Base-by-base conservation (phyloP, 2,329 filamentous ascomycete genomes). In the Ophiostoma sp. region DNA sequence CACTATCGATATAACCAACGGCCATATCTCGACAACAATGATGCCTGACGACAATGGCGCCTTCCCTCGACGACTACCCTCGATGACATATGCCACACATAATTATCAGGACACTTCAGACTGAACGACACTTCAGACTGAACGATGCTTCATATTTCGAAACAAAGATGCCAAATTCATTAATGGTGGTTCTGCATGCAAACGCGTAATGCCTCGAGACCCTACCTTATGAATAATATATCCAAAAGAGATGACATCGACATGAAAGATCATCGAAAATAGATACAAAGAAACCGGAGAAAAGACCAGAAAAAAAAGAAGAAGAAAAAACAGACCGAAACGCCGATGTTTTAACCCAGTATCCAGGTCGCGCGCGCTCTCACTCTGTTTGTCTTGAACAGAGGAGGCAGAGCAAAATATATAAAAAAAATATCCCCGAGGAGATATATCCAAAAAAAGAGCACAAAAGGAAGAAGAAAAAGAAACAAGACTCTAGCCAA, bases 261-360 rank as follows among this genome's bases (percentile, higher is more conserved):
- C 42, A 25, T n/a, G 45, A 64, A 42, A 25, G 15, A n/a, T 28
- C 50, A 55, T 22, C n/a, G 50, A 9, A 55, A 55, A 22, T 28
- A 55, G 22, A 55, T 22, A 22, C 50, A 55, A 55, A n/a, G 25
- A 28, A 55, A 3, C 48, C 48, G 3, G 4, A 55, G 33, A 28
- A 48, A 48, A 15, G 12, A 48, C 50, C 50, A 55, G 17, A 55
- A 55, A 17, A 31, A 48, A 17, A 28, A 11, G 28, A 45, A 28
- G 19, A 48, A n/a, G 25, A 28, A 45, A 22, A 6, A 31, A 6
- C 64, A 31, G 22, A 33, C 64, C 64, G 42, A 50, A 50, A 68
- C 64, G 64, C 64, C 64, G 12, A n/a, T 68, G 25, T 68, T 50
- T 68, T n/a, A 31, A 12, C 39, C 63, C 50, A 22, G 33, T 50